These are phyloP conservation scores for Aphanomyces stellatus DNA, from an alignment of 352 stramenopile genomes.

Conservation along the genomic window DNA sequence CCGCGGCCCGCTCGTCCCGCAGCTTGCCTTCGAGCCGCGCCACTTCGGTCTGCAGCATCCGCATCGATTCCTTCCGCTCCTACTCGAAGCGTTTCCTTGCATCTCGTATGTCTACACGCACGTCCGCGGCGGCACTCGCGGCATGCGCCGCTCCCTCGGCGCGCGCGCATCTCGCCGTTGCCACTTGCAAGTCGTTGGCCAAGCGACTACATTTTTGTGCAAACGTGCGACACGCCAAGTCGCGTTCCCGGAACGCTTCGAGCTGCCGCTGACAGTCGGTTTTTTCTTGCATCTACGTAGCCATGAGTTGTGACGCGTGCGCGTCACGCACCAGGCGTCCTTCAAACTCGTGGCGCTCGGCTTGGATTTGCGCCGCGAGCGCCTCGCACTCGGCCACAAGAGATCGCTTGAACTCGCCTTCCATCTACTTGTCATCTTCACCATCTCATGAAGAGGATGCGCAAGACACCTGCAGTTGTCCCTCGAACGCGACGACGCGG, in stretches of 20 bases:
- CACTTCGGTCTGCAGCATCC: neutral
- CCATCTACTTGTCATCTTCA: neutral
- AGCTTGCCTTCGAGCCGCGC: neutral
- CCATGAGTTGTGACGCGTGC: neutral
- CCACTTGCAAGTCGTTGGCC: slow-evolving; percentile 1
- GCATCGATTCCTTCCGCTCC: neutral
- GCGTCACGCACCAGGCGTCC: neutral
- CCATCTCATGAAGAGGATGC: neutral
- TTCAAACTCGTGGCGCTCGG: neutral
- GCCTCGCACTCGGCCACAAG: neutral
- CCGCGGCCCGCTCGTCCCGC: neutral
- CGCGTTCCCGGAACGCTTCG: neutral
- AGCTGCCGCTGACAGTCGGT: neutral
- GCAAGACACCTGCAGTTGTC: neutral
- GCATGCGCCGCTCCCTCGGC: neutral
- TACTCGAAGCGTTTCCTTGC: neutral
- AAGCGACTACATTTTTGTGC: neutral
- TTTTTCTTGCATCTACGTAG: neutral
- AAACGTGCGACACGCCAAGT: slow-evolving; percentile 1
- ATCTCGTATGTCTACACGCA: neutral
- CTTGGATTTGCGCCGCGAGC: neutral
- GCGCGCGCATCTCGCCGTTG: neutral
- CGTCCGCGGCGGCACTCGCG: neutral
- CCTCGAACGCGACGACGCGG: neutral
- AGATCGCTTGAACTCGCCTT: neutral